Base-by-base conservation (phyloP, 1,284 basidiomycete genomes). In the Leccinum angustisporum region DNA sequence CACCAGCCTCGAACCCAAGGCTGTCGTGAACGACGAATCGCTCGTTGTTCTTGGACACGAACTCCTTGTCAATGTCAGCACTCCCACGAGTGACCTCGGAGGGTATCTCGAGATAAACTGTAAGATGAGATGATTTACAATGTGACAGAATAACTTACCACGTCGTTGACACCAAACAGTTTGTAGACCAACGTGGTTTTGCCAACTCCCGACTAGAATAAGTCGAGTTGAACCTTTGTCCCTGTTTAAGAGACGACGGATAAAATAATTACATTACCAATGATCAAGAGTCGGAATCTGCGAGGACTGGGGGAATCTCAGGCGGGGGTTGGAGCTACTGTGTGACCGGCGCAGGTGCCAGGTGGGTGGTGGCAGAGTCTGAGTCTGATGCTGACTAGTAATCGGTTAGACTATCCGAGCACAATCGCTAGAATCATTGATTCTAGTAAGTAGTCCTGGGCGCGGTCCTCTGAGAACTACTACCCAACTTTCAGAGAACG, bases 1-100 rank as follows among this genome's bases (percentile, higher is more conserved):
- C 46, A 21, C 46, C 46, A 11, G 46, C 46, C 46, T 48, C 46
- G 6, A 48, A 48, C 6, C 46, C 46, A 9, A 51, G 50, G 27
- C 50, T 51, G 27, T 48, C 46, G 10, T 68, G 68, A 5, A 70
- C 56, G 8, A 67, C 66, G 14, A 67, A 60, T 48, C 56, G 57
- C 2, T 54, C 30, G 18, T 70, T 48, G 18, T 13, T 21, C 3
- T 21, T 4, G 21, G 46, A 48, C 18, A 48, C 18, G 21, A 48
- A 48, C 46, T 48, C 46, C 11, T 10, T 11, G 11, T 48, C 46
- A 1, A 48, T 48, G 4, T 51, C 27, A 51, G 14, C 50, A 5
- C 9, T n/a, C 14, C 50, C 50, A 30, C 50, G 50, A 51, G 25
- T 8, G 27, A 14, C n/a, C 27, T 51, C 27, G 14, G 50, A 51